A percentile compares a stretch with the other conserved stretches of the same genome.
phyloP scores from a whole-genome alignment of 176 grass and related monocot genomes.

The Leersia perrieri region DNA sequence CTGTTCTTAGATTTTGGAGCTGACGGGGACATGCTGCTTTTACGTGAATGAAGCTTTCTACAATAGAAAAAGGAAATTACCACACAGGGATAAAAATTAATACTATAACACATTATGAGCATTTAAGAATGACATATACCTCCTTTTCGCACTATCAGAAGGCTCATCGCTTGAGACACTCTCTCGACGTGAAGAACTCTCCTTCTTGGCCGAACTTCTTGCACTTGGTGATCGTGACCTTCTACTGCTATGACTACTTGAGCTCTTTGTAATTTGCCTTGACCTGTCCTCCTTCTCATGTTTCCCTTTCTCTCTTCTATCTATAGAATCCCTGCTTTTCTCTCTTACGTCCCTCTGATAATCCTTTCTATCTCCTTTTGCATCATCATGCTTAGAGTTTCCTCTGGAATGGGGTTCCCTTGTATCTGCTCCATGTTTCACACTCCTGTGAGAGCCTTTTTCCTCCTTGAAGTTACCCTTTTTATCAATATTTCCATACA shows the following conservation, averaged over 20 bases:
- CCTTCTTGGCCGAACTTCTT: constrained; percentile 47
- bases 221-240: constrained; percentile 50
- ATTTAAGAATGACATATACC: constrained; percentile 27
- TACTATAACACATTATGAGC: not conserved
- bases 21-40: constrained; percentile 57
- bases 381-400: constrained; percentile 38
- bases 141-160: constrained; percentile 59
- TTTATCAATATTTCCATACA: constrained; percentile 44
- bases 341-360: constrained; percentile 48
- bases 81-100: constrained; percentile 11
- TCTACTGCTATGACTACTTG: constrained; percentile 46
- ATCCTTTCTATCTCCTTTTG: constrained; percentile 46
- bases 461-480: constrained; percentile 48
- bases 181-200: constrained; percentile 54
- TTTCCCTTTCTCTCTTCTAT: constrained; percentile 53
- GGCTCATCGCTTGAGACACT: constrained; percentile 61
- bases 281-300: constrained; percentile 45
- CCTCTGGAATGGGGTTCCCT: constrained; percentile 29
- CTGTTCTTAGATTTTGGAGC: constrained; percentile 67
- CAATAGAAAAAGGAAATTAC: constrained; percentile 30
- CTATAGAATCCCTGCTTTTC: constrained; percentile 48
- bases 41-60: constrained; percentile 60
- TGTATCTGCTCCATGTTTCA: constrained; percentile 28
- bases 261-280: constrained; percentile 42
- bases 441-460: constrained; percentile 32